Conservation (phyloP, 768 basidiomycete species). For the Sarcomyxa edulis region DNA sequence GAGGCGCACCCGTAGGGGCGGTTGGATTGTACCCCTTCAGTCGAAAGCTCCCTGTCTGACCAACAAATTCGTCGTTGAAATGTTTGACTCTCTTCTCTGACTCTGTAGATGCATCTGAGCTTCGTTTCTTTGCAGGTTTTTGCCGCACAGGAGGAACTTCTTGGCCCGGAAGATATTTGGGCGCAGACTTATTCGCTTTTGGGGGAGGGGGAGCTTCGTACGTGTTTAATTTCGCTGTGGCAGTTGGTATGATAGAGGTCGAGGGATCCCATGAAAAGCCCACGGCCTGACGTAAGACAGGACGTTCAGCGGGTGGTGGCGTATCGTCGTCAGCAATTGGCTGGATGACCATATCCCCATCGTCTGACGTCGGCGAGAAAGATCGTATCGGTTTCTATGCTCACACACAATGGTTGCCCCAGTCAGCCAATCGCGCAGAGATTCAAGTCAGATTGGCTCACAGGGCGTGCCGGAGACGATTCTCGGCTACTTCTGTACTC, state of each 20-base stretch:
- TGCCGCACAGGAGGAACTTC: constrained; percentile 18
- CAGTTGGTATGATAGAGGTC: constrained; percentile 24
- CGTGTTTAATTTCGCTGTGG: constrained; percentile 30
- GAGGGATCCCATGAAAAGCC: too few species aligned
- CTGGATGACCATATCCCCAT: constrained; percentile 35
- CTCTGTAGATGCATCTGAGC: constrained; percentile 18
- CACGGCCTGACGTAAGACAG: constrained; percentile 55
- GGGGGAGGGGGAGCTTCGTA: constrained; percentile 32
- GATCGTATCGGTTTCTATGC: constrained; percentile 39
- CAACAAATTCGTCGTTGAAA: constrained; percentile 30
- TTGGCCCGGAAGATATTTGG: constrained; percentile 54
- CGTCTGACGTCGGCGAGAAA: constrained; percentile 50
- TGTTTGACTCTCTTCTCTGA: constrained; percentile 24
- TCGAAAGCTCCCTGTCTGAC: constrained; percentile 48
- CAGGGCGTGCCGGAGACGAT: constrained; percentile 39
- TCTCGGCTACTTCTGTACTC: constrained; percentile 50
- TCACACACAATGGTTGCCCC: constrained; percentile 1
- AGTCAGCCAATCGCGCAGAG: not conserved
- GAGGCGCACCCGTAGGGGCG: constrained; percentile 10
- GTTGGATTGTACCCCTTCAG: constrained; percentile 33
- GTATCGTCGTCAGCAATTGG: constrained; percentile 37
- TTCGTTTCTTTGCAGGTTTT: constrained; percentile 11
- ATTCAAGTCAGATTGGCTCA: not conserved
- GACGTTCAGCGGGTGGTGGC: constrained; percentile 41
- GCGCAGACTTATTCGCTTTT: constrained; percentile 13